Base-by-base conservation (phyloP, 1,284 basidiomycete species). In the Kwoniella shivajii region DNA sequence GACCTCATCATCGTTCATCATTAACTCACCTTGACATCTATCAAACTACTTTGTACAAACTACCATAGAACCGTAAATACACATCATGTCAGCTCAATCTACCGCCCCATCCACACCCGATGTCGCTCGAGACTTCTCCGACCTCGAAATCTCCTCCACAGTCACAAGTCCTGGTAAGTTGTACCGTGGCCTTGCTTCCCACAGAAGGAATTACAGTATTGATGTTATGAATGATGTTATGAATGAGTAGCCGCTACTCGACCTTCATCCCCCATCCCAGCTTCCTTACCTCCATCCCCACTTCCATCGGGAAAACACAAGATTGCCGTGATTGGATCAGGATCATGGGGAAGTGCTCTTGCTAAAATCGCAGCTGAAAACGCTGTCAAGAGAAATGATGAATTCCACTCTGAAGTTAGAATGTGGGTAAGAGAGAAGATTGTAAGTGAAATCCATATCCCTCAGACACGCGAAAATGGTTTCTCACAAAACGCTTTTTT, bases 361-460 rank as follows among this genome's bases (percentile, higher is more conserved):
- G 83, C 84, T 22, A 80, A 81, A 60, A 82, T 85, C 52, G 82
- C 82, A 9, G 80, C 80, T 27, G 76, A 80, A 65, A 84, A 84
- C 64, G 75, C 80, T 4, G 73, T 68, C 38, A 69, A 71, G 45
- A 73, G 80, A 53, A 59, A 63, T 10, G 58, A 64, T 47, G 72
- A 76, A 36, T 83, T 82, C 66, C 79, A 81, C 51, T 56, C 67
- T 30, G 76, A 80, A 59, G 81, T 83, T 30, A 73, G 75, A 56
- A 82, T 83, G 79, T 83, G 81, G 81, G 80, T 82, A 30, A 75
- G 76, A 52, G 79, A 83, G 71, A 78, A 76, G 72, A 67, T 69
- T 57, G 72, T 74, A 30, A 66, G 67, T 68, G 13, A 30, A n/a
- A n/a, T n/a, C n/a, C n/a, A n/a, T n/a, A n/a, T n/a, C n/a, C 39